phyloP scores from a whole-genome alignment of 176 grass and related monocot genomes.

The Alopecurus myosuroides region DNA sequence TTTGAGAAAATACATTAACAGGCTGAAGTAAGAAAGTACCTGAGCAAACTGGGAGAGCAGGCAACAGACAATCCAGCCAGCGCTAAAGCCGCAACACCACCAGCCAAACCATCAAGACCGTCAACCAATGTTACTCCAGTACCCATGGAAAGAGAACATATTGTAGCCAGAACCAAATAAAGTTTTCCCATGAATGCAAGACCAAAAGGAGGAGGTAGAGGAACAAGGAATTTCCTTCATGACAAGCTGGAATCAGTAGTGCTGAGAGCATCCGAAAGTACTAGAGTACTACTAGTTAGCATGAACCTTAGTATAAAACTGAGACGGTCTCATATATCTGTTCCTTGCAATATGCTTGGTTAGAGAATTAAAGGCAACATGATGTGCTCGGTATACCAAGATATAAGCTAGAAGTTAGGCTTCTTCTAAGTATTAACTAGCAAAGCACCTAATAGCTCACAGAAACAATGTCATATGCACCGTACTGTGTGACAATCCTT shows the following conservation, averaged over 20 bases:
- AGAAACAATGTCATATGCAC: background rate
- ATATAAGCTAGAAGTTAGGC: background rate
- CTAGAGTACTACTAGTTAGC: background rate
- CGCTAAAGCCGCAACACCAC: constrained; percentile 76
- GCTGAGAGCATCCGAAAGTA: background rate
- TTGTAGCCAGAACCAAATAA: constrained; percentile 63
- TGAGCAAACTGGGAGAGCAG: constrained; percentile 59
- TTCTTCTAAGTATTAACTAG: background rate
- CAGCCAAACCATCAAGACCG: constrained; percentile 86
- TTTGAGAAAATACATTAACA: background rate
- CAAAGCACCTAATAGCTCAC: background rate
- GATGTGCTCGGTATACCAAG: background rate
- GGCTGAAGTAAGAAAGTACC: constrained; percentile 21
- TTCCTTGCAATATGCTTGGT: background rate
- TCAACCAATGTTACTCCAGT: constrained; percentile 75
- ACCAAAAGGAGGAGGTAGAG: constrained; percentile 77
- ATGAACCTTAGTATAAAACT: background rate
- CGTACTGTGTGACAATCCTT: background rate
- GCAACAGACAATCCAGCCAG: constrained; percentile 76
- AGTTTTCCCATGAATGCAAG: constrained; percentile 66
- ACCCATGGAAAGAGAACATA: constrained; percentile 56
- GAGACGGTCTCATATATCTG: background rate
- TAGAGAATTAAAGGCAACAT: background rate
- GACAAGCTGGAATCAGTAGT: constrained; percentile 33
- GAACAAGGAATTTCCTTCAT: constrained; percentile 87